These are phyloP conservation scores for Trebouxia sp. DNA, from an alignment of 139 green algal species.

Conservation along the genomic window DNA sequence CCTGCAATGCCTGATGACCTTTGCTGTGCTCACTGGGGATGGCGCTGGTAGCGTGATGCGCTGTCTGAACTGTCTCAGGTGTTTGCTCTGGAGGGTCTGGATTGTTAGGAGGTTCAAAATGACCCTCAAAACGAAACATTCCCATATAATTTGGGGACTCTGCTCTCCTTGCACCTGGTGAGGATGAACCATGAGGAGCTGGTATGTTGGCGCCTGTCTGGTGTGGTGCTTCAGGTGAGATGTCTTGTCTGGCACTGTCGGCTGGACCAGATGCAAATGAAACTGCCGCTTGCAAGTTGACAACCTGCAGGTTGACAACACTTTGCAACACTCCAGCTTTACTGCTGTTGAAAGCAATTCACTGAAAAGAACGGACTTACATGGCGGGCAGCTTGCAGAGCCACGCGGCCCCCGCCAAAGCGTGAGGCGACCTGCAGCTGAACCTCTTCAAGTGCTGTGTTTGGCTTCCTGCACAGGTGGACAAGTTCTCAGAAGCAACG, in stretches of 20 bases:
- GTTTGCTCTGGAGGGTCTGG: not conserved
- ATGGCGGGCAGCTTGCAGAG: slow-evolving; percentile 1
- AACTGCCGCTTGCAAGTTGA: not conserved
- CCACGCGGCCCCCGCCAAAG: slow-evolving; percentile 22
- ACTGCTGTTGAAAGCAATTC: too few relatives aligned
- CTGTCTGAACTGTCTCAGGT: not conserved
- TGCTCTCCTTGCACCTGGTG: not conserved
- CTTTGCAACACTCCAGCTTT: not conserved
- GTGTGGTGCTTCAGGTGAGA: not conserved
- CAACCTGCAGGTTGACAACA: not conserved
- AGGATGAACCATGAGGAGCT: not conserved
- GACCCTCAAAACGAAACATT: slow-evolving; percentile 21
- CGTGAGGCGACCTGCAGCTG: slow-evolving; percentile 27
- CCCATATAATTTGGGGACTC: not conserved
- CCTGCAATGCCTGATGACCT: not conserved
- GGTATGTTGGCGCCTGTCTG: not conserved
- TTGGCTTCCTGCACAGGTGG: not conserved
- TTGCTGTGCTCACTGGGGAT: too few relatives aligned
- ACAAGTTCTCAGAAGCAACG: too few relatives aligned
- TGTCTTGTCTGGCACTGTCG: not conserved
- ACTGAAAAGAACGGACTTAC: not conserved
- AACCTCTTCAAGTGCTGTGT: not conserved
- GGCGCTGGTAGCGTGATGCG: not conserved
- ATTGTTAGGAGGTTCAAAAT: slow-evolving; percentile 26
- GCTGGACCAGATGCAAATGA: not conserved